Evolutionary conservation across 2,329 filamentous ascomycete genomes (phyloP).

Genomic region (Aureobasidium sp.): DNA sequence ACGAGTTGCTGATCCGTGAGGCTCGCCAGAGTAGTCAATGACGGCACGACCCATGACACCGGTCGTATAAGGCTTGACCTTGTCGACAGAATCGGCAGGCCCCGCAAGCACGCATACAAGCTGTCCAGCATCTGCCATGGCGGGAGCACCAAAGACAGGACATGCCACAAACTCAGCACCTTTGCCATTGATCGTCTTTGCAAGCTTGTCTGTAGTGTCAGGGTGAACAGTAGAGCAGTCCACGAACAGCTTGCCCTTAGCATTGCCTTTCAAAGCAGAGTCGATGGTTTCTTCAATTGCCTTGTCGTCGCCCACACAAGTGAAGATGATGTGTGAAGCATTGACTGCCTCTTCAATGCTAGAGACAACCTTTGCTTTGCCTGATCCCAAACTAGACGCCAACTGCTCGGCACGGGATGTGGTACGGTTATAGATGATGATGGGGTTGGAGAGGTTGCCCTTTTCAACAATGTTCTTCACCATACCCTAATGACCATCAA

Average conservation of each 20-base stretch:
- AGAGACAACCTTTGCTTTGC: conserved; percentile 57
- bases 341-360: conserved; percentile 60
- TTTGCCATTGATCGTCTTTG: conserved; percentile 48
- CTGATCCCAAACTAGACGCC: conserved; percentile 51
- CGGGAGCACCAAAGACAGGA: conserved; percentile 66
- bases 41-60: conserved; percentile 63
- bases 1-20: conserved; percentile 60
- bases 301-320: conserved; percentile 70
- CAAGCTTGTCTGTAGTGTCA: conserved; percentile 64
- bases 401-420: conserved; percentile 58
- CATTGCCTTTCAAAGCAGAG: conserved; percentile 45
- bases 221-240: conserved; percentile 87
- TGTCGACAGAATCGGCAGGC: conserved; percentile 51
- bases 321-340: conserved; percentile 71
- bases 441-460: conserved; percentile 60
- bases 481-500: conserved; percentile 57
- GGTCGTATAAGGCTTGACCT: conserved; percentile 62
- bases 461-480: conserved; percentile 76
- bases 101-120: conserved; percentile 70
- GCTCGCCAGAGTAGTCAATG: conserved; percentile 64
- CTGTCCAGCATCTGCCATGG: conserved; percentile 62
- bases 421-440: conserved; percentile 78
- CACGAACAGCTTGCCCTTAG: conserved; percentile 68
- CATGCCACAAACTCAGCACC: conserved; percentile 70
- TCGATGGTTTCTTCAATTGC: conserved; percentile 60